Percentiles rank a stretch among this genome's conserved stretches.
Conservation (phyloP, 2,329 filamentous ascomycete species). For the Alternaria alternata region DNA sequence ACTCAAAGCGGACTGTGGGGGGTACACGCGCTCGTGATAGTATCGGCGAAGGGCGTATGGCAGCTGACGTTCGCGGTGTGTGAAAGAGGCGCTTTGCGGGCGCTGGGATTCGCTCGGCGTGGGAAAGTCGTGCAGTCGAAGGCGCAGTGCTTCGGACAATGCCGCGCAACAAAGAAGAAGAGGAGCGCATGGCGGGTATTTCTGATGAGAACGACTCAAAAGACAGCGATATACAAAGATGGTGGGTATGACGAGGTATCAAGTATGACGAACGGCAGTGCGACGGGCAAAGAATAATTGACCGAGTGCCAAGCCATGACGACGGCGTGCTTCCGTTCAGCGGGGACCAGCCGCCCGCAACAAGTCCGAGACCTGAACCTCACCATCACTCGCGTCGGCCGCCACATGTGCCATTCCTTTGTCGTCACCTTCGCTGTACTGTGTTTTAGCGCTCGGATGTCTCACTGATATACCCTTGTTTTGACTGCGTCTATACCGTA, state of each 20-base stretch:
- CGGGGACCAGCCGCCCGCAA: constrained; percentile 12
- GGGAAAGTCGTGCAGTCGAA: constrained; percentile 20
- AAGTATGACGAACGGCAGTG: neutral
- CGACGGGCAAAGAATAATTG: constrained; percentile 15
- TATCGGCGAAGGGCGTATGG: constrained; percentile 25
- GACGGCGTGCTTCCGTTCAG: constrained; percentile 14
- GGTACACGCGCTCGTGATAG: constrained; percentile 20
- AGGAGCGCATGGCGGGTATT: constrained; percentile 32
- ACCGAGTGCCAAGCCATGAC: constrained; percentile 25
- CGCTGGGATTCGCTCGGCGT: constrained; percentile 35
- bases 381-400: constrained; percentile 4
- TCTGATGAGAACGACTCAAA: neutral
- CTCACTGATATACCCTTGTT: neutral
- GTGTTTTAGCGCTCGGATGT: neutral
- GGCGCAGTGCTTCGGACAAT: constrained; percentile 29
- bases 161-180: constrained; percentile 34
- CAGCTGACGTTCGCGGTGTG: constrained; percentile 39
- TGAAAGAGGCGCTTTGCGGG: constrained; percentile 36
- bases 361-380: constrained; percentile 2
- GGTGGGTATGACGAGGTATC: constrained; percentile 1
- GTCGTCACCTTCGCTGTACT: neutral
- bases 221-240: neutral
- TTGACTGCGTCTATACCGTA: neutral
- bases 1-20: constrained; percentile 35
- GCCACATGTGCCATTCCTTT: neutral